Base-by-base conservation (phyloP, 164 flowering plant species). In the Nelumbo lutea region DNA sequence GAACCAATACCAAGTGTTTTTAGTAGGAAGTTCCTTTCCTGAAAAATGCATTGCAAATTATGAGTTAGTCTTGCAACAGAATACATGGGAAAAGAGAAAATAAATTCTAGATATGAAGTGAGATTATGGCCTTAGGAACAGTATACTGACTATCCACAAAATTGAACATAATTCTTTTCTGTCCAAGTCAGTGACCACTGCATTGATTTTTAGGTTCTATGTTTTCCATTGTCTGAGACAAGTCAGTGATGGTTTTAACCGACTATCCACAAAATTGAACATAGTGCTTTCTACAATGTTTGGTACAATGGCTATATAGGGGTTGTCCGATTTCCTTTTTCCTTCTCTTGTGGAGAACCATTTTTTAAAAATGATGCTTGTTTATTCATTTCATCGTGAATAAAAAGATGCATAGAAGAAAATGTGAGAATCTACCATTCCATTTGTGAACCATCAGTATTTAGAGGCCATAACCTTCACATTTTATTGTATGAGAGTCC, bases 21-120 rank as follows among this genome's bases (percentile, higher is more conserved):
- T 73, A 89, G 74, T 61, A 93, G 80, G 80, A 90, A 93, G 78
- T 76, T 81, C 80, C 90, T 84, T 72, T 94, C 98, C 98, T 94
- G 92, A 45, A 83, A 39, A 78, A 79, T 43, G 43, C 47, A 62
- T 42, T 42, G 66, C 55, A 40, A 68, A 64, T 39, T 72, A 46
- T 44, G 11, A 6, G 58, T 79, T 55, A 79, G 81, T 64, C 43
- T 66, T 52, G 38, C 9, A 47, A 11, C 27, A n/a, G 38, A 63
- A 61, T 11, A 42, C 13, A 41, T 63, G 43, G 7, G 15, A n/a
- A 39, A 45, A 45, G n/a, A 56, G 46, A 14, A 53, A 63, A 40
- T 6, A 41, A 66, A 44, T 44, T 60, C 40, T 5, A 41, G 8
- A 59, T 41, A 41, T 62, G 5, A 9, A 60, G n/a, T 9, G 5